Percentiles rank a stretch among this genome's conserved stretches.
phyloP scores from a whole-genome alignment of 305 asterid species.

The Fraxinus baroniana region DNA sequence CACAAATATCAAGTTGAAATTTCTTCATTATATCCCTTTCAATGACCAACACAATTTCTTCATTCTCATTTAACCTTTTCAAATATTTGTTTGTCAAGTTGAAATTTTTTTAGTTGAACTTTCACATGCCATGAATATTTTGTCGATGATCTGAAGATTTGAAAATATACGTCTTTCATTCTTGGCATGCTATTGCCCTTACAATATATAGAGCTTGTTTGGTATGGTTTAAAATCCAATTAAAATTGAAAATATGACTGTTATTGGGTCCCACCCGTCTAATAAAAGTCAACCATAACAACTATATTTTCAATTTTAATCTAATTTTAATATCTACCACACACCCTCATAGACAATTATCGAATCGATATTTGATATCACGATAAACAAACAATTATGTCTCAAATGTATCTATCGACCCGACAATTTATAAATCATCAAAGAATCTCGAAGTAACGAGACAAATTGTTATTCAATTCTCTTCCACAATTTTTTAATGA shows the following conservation, averaged over 20 bases:
- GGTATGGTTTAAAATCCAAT: too few relatives aligned
- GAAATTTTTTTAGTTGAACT: background rate
- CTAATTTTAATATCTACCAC: too few relatives aligned
- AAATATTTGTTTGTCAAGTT: background rate
- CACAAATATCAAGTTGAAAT: background rate
- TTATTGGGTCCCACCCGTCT: too few relatives aligned
- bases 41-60: background rate
- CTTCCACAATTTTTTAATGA: background rate
- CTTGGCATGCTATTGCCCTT: background rate
- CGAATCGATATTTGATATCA: background rate
- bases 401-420: background rate
- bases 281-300: too few relatives aligned
- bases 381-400: background rate
- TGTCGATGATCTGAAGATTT: background rate
- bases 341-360: too few relatives aligned
- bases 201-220: background rate
- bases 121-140: background rate
- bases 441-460: background rate
- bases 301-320: too few relatives aligned
- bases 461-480: background rate
- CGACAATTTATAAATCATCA: background rate
- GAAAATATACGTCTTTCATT: background rate
- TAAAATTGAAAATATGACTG: too few relatives aligned
- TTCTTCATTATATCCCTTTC: background rate
- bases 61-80: background rate